Evolutionary conservation across 176 grass and related monocot species (phyloP).

Genomic region (Avena insularis): DNA sequence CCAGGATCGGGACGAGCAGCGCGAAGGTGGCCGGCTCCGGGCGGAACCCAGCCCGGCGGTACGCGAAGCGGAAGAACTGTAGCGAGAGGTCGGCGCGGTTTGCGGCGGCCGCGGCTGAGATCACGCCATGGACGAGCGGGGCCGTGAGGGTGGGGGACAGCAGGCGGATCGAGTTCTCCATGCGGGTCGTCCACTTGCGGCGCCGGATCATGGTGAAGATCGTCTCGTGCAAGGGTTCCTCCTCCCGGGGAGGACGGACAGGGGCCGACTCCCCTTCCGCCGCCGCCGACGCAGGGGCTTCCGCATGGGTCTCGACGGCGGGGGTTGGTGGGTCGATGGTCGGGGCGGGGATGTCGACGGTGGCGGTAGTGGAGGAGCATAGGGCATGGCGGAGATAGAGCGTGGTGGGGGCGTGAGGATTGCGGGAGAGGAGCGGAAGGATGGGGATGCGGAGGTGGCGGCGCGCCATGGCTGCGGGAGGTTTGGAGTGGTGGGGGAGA

Average conservation of each 20-base stretch:
- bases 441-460: slow-evolving; percentile 48
- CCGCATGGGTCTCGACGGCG: neutral
- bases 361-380: slow-evolving; percentile 23
- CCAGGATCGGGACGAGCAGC: slow-evolving; percentile 64
- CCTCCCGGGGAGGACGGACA: slow-evolving; percentile 25
- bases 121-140: slow-evolving; percentile 67
- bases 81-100: slow-evolving; percentile 64
- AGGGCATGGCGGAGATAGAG: slow-evolving; percentile 37
- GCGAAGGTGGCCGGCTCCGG: slow-evolving; percentile 64
- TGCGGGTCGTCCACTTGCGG: slow-evolving; percentile 88
- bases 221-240: slow-evolving; percentile 76
- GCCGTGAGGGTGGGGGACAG: slow-evolving; percentile 58
- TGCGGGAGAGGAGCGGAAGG: slow-evolving; percentile 51
- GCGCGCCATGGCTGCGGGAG: slow-evolving; percentile 32
- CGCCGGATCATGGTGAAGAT: slow-evolving; percentile 85
- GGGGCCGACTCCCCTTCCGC: neutral
- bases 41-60: slow-evolving; percentile 77
- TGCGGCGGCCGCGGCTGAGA: slow-evolving; percentile 44
- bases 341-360: neutral
- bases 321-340: neutral
- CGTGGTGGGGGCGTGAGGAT: neutral
- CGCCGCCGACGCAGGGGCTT: neutral
- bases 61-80: slow-evolving; percentile 93
- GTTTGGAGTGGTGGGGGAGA: neutral
- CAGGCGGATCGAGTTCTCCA: slow-evolving; percentile 87